Conservation (phyloP, 1,284 basidiomycete species). For the Rhodotorula sp. region DNA sequence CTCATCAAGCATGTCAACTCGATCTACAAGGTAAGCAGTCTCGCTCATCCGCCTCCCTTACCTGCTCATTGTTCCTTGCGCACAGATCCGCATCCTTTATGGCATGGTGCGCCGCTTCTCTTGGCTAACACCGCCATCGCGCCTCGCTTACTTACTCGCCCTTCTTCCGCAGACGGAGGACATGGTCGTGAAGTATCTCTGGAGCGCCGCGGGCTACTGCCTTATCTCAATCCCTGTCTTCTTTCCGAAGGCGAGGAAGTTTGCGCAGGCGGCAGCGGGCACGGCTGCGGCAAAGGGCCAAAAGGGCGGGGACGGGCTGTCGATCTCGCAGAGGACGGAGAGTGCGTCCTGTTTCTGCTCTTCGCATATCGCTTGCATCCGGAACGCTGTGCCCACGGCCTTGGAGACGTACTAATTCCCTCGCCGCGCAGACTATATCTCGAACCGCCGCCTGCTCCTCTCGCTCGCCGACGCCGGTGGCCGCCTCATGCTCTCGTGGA, state of each 20-base stretch:
- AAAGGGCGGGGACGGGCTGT: constrained; percentile 55
- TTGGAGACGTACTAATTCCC: no score
- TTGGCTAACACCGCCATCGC: no score
- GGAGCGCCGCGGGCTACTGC: constrained; percentile 61
- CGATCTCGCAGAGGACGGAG: constrained; percentile 58
- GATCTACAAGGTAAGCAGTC: constrained; percentile 73
- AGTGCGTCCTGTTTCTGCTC: constrained; percentile 54
- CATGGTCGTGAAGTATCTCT: constrained; percentile 90
- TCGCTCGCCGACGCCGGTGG: constrained; percentile 95
- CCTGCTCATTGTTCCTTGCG: background rate
- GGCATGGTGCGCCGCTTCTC: constrained; percentile 59
- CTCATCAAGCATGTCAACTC: constrained; percentile 87
- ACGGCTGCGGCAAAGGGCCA: background rate
- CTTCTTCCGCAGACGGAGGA: constrained; percentile 62
- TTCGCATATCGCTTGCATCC: no score
- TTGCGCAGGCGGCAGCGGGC: constrained; percentile 8
- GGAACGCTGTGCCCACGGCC: no score
- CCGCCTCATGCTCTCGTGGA: constrained; percentile 55
- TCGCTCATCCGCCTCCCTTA: background rate
- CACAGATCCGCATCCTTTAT: constrained; percentile 74
- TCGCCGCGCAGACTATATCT: constrained; percentile 79
- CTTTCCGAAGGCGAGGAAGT: constrained; percentile 50
- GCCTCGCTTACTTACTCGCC: background rate
- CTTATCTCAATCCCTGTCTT: constrained; percentile 86
- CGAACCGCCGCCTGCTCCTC: constrained; percentile 85